phyloP scores from a whole-genome alignment of 345 rosid species.

The Salix brachista region DNA sequence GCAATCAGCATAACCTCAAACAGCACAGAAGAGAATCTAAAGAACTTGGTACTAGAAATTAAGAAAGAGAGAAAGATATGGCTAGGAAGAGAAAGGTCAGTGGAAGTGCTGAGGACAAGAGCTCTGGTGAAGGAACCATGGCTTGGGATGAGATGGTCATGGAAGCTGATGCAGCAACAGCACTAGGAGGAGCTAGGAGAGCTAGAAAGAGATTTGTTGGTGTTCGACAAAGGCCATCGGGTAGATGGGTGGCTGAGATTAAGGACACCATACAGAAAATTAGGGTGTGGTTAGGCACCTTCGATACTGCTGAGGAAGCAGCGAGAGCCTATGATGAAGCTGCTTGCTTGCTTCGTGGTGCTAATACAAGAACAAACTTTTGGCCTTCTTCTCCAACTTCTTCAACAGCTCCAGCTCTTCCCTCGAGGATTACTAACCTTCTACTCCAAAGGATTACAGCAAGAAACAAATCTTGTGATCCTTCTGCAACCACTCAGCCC shows the following conservation, averaged over 20 bases:
- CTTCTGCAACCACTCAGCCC: constrained; percentile 7
- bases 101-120: constrained; percentile 27
- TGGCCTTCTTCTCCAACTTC: constrained; percentile 47
- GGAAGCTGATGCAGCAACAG: constrained; percentile 39
- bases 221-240: constrained; percentile 51
- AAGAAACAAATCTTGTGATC: constrained; percentile 23
- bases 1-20: background rate
- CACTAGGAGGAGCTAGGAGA: constrained; percentile 34
- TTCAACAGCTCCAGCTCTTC: constrained; percentile 42
- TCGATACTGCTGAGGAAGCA: constrained; percentile 51
- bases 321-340: constrained; percentile 67
- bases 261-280: constrained; percentile 58
- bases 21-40: background rate
- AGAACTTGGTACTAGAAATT: background rate
- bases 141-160: constrained; percentile 50
- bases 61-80: constrained; percentile 23
- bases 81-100: constrained; percentile 46
- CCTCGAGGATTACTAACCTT: constrained; percentile 49
- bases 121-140: constrained; percentile 24
- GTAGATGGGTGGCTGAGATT: constrained; percentile 61
- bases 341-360: constrained; percentile 49
- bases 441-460: constrained; percentile 55
- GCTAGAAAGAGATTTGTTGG: constrained; percentile 51
- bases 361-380: constrained; percentile 50
- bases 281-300: constrained; percentile 54